A percentile compares a stretch with the other conserved stretches of the same genome.
Conservation (phyloP, 345 rosid species). For the Euphorbia tirucalli region DNA sequence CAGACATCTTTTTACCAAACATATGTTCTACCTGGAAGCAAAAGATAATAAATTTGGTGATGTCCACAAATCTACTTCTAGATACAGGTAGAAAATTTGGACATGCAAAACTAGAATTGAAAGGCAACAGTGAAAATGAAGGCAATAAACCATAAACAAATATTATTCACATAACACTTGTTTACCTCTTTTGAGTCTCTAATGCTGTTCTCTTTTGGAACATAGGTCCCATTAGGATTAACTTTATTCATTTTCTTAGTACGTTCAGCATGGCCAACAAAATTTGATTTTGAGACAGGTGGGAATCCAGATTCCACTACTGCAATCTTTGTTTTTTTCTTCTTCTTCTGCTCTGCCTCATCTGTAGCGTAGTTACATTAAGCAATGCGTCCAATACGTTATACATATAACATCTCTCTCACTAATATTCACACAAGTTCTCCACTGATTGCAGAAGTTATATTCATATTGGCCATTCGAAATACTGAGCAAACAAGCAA, state of each 20-base stretch:
- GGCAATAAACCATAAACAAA: not conserved
- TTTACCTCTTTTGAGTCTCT: conserved; percentile 64
- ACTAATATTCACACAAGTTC: not conserved
- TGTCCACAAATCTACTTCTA: not conserved
- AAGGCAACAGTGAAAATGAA: not conserved
- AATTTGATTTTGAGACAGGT: conserved; percentile 40
- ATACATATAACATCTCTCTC: not conserved
- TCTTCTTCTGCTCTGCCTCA: conserved; percentile 55
- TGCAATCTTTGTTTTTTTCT: conserved; percentile 57
- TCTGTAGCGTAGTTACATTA: conserved; percentile 42
- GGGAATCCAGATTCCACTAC: conserved; percentile 40
- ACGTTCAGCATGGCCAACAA: conserved; percentile 53
- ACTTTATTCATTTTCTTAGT: conserved; percentile 50
- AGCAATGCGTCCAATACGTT: conserved; percentile 6
- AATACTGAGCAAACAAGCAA: conserved; percentile 14
- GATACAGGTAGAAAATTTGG: not conserved
- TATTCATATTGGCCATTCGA: not conserved
- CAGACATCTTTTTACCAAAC: conserved; percentile 39
- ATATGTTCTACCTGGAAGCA: conserved; percentile 60
- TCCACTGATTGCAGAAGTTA: not conserved
- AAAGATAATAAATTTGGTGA: conserved; percentile 1
- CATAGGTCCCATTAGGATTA: conserved; percentile 42
- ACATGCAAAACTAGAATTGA: not conserved
- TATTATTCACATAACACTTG: not conserved
- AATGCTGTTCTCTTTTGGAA: conserved; percentile 38